Conservation (phyloP, 441 rosid genomes). For the Metrosideros polymorpha region DNA sequence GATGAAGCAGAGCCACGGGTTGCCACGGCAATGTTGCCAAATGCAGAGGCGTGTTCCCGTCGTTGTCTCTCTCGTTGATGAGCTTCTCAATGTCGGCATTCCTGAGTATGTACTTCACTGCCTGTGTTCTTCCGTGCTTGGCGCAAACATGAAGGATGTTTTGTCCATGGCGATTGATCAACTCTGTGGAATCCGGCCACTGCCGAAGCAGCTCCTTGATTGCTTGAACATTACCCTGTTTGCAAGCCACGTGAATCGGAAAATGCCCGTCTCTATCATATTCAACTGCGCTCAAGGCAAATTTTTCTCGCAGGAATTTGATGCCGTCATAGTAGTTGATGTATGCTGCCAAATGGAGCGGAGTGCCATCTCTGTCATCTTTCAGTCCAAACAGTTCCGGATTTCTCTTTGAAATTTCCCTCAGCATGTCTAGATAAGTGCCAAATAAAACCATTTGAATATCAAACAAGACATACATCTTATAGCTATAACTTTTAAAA, state of each 20-base stretch:
- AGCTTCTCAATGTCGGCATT: background rate
- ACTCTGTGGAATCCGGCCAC: background rate
- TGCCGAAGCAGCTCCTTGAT: background rate
- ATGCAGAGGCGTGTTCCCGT: background rate
- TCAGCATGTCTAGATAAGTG: background rate
- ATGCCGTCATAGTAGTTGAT: background rate
- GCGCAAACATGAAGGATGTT: background rate
- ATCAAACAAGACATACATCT: background rate
- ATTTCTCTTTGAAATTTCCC: accelerated
- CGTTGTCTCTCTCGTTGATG: background rate
- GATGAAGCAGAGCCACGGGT: background rate
- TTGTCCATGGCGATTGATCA: background rate
- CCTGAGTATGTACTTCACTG: background rate
- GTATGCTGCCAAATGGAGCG: background rate
- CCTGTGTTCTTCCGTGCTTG: background rate
- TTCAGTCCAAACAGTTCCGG: accelerated
- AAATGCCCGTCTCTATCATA: background rate
- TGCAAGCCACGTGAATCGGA: background rate
- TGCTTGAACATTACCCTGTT: background rate
- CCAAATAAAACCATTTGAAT: background rate
- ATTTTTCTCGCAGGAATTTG: accelerated
- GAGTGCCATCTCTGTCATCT: accelerated
- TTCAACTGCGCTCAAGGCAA: background rate
- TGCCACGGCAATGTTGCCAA: background rate
- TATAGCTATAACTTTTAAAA: accelerated